Evolutionary conservation across 805 yeast species (phyloP).

Genomic region (Yarrowia divulgata): DNA sequence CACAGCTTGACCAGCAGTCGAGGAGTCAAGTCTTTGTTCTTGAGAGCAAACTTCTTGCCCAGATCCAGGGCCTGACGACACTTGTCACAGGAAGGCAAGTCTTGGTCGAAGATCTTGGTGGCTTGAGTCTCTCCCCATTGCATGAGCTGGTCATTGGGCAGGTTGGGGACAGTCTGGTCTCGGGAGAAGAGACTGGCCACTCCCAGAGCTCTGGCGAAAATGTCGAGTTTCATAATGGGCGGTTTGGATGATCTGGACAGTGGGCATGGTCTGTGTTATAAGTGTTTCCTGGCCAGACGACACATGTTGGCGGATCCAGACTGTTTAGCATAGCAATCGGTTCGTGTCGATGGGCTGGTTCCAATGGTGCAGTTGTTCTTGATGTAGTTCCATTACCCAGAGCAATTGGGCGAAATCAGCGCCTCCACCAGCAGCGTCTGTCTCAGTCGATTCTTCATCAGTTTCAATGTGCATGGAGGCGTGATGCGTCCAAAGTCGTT

Average conservation of each 20-base stretch:
- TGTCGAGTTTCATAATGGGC: constrained; percentile 11
- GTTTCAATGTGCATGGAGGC: background rate
- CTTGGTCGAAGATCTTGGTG: background rate
- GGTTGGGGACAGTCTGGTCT: constrained; percentile 12
- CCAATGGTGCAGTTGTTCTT: background rate
- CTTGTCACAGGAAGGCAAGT: background rate
- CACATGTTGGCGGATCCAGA: too few relatives aligned
- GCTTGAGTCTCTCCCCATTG: constrained; percentile 17
- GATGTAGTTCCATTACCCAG: background rate
- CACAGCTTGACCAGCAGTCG: constrained; percentile 12
- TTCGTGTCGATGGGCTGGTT: background rate
- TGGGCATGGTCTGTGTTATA: background rate
- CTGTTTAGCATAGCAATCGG: background rate
- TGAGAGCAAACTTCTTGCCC: constrained; percentile 14
- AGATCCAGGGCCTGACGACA: constrained; percentile 6
- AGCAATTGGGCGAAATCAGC: background rate
- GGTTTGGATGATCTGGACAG: background rate
- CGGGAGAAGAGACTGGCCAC: constrained; percentile 14
- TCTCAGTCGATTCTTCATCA: constrained; percentile 2
- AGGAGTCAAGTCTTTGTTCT: constrained; percentile 13
- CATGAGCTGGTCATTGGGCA: constrained; percentile 14
- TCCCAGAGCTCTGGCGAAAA: constrained; percentile 6
- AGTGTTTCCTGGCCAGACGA: background rate
- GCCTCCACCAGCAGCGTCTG: background rate
- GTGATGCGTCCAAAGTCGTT: constrained; percentile 11